Conservation (phyloP, 257 asterid species). For the Lithospermum erythrorhizon region DNA sequence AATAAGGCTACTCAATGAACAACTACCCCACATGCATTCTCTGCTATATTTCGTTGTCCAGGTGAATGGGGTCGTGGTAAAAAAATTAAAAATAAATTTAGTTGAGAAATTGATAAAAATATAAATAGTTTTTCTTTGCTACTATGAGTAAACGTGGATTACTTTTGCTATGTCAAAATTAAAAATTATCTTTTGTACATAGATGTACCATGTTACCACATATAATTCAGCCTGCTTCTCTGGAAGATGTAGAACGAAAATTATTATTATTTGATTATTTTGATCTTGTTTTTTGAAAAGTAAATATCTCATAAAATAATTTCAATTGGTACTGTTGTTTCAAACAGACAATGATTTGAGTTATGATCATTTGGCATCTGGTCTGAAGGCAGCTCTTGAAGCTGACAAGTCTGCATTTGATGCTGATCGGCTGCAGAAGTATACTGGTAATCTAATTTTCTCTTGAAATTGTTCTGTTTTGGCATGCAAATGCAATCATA, state of each 20-base stretch:
- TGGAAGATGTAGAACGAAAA: not conserved
- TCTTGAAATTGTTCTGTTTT: not conserved
- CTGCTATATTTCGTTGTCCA: not conserved
- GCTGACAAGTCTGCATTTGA: conserved; percentile 76
- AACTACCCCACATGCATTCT: not conserved
- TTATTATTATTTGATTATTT: too few species aligned
- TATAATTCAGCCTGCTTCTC: too few species aligned
- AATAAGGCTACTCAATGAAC: too few species aligned
- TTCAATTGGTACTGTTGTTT: not conserved
- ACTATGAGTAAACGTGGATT: too few species aligned
- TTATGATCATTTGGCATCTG: conserved; percentile 84
- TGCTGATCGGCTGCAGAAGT: conserved; percentile 82
- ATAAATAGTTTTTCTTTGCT: too few species aligned
- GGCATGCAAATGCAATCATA: too few species aligned
- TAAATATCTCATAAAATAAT: not conserved
- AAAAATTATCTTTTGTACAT: too few species aligned
- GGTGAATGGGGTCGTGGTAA: not conserved
- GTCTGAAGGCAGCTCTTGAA: conserved; percentile 70
- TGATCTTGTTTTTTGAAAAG: not conserved
- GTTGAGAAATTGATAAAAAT: not conserved
- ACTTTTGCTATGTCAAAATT: too few species aligned
- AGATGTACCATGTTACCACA: too few species aligned
- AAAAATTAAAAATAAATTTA: too few species aligned
- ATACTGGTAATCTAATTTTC: conserved; percentile 46
- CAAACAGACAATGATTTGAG: conserved; percentile 64